A percentile compares a stretch with the other conserved stretches of the same genome.
These are phyloP conservation scores for Neurospora sp. DNA, from an alignment of 495 filamentous ascomycete species.

Conservation along the genomic window DNA sequence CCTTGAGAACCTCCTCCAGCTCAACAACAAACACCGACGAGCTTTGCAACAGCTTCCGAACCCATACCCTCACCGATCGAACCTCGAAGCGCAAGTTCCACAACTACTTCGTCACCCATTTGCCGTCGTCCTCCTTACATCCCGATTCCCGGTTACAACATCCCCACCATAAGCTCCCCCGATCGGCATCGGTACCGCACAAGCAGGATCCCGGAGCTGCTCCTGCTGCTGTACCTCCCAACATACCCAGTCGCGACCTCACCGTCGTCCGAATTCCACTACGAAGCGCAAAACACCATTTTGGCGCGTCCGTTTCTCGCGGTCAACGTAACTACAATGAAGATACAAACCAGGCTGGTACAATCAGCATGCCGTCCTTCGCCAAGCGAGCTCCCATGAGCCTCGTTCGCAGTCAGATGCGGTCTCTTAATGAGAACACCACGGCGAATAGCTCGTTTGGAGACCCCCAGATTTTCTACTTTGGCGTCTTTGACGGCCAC, in stretches of 20 bases:
- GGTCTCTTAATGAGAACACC: conserved; percentile 42
- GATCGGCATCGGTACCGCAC: conserved; percentile 75
- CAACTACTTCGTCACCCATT: conserved; percentile 93
- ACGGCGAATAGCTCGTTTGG: conserved; percentile 66
- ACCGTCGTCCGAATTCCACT: conserved; percentile 98
- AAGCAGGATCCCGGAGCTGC: conserved; percentile 40
- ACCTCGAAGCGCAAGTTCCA: conserved; percentile 57
- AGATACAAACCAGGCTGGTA: conserved; percentile 89
- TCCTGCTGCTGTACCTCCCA: conserved; percentile 47
- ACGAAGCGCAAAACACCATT: conserved; percentile 90
- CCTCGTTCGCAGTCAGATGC: conserved; percentile 39
- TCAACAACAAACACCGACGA: conserved; percentile 2
- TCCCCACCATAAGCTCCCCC: conserved; percentile 74
- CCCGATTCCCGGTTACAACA: conserved; percentile 60
- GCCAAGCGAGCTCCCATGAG: conserved; percentile 70
- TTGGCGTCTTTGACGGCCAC: conserved; percentile 92
- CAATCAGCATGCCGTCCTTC: conserved; percentile 85
- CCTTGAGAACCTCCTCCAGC: conserved; percentile 3
- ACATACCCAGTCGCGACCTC: conserved; percentile 60
- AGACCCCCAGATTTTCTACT: conserved; percentile 95
- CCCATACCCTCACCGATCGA: conserved; percentile 1
- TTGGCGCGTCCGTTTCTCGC: conserved; percentile 67
- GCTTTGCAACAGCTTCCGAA: conserved; percentile 1
- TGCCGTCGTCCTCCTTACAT: conserved; percentile 86
- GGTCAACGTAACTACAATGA: conserved; percentile 84